These are phyloP conservation scores for Penicillium verhagenii DNA, from an alignment of 495 filamentous ascomycete genomes.

Conservation along the genomic window DNA sequence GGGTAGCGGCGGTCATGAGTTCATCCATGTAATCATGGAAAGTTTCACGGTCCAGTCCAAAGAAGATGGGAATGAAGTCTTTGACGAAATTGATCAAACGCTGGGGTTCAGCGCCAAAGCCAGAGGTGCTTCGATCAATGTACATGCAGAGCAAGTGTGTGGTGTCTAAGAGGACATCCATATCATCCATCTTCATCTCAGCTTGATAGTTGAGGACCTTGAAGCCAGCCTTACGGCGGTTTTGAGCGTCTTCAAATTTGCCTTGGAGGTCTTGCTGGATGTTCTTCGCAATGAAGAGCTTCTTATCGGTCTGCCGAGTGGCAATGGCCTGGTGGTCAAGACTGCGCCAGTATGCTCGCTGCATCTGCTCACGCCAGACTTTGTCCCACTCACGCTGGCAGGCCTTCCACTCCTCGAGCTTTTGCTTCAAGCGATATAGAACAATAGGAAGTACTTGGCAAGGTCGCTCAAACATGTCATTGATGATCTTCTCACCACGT, in stretches of 20 bases:
- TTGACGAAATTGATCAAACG: conserved; percentile 80
- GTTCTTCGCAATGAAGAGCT: conserved; percentile 81
- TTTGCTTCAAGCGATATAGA: conserved; percentile 82
- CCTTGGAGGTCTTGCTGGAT: conserved; percentile 81
- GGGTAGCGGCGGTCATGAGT: conserved; percentile 58
- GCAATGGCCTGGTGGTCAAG: conserved; percentile 93
- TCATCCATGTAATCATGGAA: conserved; percentile 77
- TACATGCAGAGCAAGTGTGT: conserved; percentile 76
- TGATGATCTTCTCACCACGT: conserved; percentile 75
- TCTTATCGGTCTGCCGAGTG: conserved; percentile 81
- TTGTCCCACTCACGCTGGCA: conserved; percentile 98
- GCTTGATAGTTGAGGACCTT: conserved; percentile 69
- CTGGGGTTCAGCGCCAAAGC: conserved; percentile 68
- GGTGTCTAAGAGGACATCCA: conserved; percentile 77
- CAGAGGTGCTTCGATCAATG: conserved; percentile 63
- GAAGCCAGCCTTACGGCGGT: conserved; percentile 57
- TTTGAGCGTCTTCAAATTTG: conserved; percentile 81
- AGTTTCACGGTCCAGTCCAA: conserved; percentile 72
- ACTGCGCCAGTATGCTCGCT: conserved; percentile 88
- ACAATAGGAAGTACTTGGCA: conserved; percentile 83
- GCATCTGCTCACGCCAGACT: conserved; percentile 93
- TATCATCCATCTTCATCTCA: conserved; percentile 67
- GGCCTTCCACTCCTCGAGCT: conserved; percentile 95
- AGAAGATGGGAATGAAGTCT: conserved; percentile 85
- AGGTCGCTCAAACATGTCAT: conserved; percentile 77